These are phyloP conservation scores for Aspergillus fischeri DNA, from an alignment of 2,329 filamentous ascomycete genomes.

Conservation along the genomic window DNA sequence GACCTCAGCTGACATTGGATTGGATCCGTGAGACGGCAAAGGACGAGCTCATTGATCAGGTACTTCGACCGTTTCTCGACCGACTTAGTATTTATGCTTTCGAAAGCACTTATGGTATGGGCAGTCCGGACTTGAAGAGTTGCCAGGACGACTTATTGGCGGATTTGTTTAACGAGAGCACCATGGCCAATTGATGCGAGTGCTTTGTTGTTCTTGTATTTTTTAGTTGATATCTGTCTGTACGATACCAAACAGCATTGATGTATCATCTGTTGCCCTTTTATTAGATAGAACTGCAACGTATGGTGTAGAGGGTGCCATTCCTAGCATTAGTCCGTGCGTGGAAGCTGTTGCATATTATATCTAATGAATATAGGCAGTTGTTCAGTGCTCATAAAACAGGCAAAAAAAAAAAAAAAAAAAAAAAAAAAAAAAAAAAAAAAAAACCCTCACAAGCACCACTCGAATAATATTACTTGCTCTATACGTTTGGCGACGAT, in stretches of 20 bases:
- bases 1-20: constrained; percentile 41
- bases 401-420: background rate
- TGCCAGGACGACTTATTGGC: constrained; percentile 63
- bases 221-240: background rate
- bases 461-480: background rate
- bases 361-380: background rate
- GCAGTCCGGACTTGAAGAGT: constrained; percentile 59
- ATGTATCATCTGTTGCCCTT: background rate
- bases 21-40: constrained; percentile 52
- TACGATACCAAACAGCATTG: background rate
- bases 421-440: too few species aligned
- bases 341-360: background rate
- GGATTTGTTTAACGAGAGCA: constrained; percentile 78
- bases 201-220: background rate
- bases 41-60: constrained; percentile 65
- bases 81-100: constrained; percentile 91
- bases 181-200: constrained; percentile 37
- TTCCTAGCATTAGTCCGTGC: background rate
- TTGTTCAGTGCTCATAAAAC: background rate
- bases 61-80: constrained; percentile 83
- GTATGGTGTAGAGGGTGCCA: background rate
- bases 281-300: background rate
- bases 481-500: background rate
- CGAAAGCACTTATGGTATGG: constrained; percentile 88
- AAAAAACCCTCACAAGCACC: too few species aligned